Conservation (phyloP, 2,329 filamentous ascomycete species). For the Venturia aucupariae region DNA sequence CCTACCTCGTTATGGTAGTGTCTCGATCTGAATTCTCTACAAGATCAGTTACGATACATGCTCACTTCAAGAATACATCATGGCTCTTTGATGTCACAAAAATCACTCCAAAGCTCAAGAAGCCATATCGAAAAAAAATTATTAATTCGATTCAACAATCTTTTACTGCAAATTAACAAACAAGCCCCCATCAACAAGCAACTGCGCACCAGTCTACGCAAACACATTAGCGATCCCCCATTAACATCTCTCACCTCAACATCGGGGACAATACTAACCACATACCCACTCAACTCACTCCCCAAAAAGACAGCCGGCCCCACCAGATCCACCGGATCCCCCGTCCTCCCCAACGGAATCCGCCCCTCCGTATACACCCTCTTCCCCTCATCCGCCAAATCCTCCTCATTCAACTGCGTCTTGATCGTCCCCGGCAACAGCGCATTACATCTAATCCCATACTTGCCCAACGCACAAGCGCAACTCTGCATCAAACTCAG, state of each 20-base stretch:
- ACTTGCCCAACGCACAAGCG: conserved; percentile 66
- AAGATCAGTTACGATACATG: no score
- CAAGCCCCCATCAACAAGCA: conserved; percentile 78
- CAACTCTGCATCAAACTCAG: conserved; percentile 74
- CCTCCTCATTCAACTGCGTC: conserved; percentile 77
- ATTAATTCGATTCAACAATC: neutral
- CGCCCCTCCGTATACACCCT: conserved; percentile 68
- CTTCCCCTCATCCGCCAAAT: conserved; percentile 65
- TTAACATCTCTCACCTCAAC: neutral
- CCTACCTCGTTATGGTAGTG: no score
- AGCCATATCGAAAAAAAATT: neutral
- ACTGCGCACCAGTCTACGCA: conserved; percentile 59
- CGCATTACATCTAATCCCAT: conserved; percentile 74
- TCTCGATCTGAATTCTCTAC: no score
- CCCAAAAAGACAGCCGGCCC: conserved; percentile 81
- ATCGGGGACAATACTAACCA: conserved; percentile 34
- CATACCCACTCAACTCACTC: conserved; percentile 69
- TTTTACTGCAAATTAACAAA: conserved; percentile 77
- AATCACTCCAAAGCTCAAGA: neutral
- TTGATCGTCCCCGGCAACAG: conserved; percentile 73
- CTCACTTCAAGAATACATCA: neutral
- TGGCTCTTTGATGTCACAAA: neutral
- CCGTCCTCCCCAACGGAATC: conserved; percentile 70
- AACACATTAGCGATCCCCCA: neutral
- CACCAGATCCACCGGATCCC: conserved; percentile 62